phyloP scores from a whole-genome alignment of 768 basidiomycete genomes.

The Crucibulum laeve region DNA sequence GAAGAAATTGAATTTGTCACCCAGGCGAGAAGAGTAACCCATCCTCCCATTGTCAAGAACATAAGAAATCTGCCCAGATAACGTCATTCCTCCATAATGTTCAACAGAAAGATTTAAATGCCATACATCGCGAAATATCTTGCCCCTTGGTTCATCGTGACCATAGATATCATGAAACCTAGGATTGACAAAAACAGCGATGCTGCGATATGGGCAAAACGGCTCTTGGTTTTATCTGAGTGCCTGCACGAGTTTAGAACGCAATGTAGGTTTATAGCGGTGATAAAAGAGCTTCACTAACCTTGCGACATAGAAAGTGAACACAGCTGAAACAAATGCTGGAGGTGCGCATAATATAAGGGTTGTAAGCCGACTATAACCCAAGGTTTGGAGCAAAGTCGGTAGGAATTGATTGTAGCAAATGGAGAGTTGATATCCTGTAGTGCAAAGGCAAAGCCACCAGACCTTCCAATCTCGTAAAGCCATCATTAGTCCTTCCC shows the following conservation, averaged over 20 bases:
- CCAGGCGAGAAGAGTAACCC: conserved; percentile 40
- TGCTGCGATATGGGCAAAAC: conserved; percentile 50
- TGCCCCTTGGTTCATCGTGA: conserved; percentile 43
- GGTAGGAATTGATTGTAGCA: conserved; percentile 64
- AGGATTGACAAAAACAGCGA: conserved; percentile 50
- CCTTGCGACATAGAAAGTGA: conserved; percentile 39
- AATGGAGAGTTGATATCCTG: conserved; percentile 40
- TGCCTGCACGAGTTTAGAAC: conserved; percentile 29
- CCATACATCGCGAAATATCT: conserved; percentile 52
- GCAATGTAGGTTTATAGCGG: background rate
- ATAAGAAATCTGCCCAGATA: conserved; percentile 7
- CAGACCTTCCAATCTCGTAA: conserved; percentile 65
- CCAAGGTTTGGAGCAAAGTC: conserved; percentile 60
- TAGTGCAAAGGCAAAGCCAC: conserved; percentile 53
- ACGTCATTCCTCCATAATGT: background rate
- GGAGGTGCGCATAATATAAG: conserved; percentile 65
- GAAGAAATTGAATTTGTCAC: conserved; percentile 35
- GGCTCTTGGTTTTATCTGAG: conserved; percentile 57
- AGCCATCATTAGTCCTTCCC: conserved; percentile 38
- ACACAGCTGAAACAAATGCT: conserved; percentile 45
- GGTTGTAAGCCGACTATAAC: conserved; percentile 51
- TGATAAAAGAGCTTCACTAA: conserved; percentile 14
- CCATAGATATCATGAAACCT: conserved; percentile 52
- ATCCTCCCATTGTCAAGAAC: conserved; percentile 32
- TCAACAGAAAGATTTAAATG: background rate